Percentiles rank a stretch among this genome's conserved stretches.
These are phyloP conservation scores for Symbiodinium natans DNA, from an alignment of 73 alveolate species.

Conservation along the genomic window DNA sequence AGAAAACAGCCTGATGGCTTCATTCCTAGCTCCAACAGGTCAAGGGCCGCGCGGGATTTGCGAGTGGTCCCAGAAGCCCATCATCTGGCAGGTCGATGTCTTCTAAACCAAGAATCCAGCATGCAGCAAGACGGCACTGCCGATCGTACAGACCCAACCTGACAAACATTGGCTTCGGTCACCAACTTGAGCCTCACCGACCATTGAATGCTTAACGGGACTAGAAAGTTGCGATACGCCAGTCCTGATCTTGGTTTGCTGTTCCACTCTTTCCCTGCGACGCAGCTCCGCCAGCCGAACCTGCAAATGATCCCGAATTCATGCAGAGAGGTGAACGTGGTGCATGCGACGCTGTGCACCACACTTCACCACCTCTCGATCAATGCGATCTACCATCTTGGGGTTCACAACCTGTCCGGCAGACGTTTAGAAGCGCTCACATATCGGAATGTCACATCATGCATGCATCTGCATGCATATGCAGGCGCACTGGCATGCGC, in stretches of 20 bases:
- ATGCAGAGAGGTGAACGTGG: too few relatives aligned
- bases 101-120: too few relatives aligned
- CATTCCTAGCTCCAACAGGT: too few relatives aligned
- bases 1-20: too few relatives aligned
- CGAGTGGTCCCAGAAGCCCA: slow-evolving; percentile 73
- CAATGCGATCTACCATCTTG: slow-evolving; percentile 56
- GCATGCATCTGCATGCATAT: not conserved
- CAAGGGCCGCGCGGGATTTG: not conserved
- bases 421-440: not conserved
- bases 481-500: not conserved
- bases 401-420: slow-evolving; percentile 52
- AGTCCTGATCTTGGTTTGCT: slow-evolving; percentile 84
- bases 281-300: slow-evolving; percentile 65
- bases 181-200: slow-evolving; percentile 52
- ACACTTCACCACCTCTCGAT: slow-evolving; percentile 12
- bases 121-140: too few relatives aligned
- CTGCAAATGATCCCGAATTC: not conserved
- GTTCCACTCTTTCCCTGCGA: slow-evolving; percentile 68
- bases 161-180: slow-evolving; percentile 18
- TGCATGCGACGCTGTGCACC: too few relatives aligned
- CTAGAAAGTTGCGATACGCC: too few relatives aligned
- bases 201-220: not conserved
- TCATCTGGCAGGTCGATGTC: too few relatives aligned
- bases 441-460: not conserved
- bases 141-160: too few relatives aligned